Evolutionary conservation across 2,329 filamentous ascomycete genomes (phyloP).

Genomic region (Aotearoamyces nothofagi): DNA sequence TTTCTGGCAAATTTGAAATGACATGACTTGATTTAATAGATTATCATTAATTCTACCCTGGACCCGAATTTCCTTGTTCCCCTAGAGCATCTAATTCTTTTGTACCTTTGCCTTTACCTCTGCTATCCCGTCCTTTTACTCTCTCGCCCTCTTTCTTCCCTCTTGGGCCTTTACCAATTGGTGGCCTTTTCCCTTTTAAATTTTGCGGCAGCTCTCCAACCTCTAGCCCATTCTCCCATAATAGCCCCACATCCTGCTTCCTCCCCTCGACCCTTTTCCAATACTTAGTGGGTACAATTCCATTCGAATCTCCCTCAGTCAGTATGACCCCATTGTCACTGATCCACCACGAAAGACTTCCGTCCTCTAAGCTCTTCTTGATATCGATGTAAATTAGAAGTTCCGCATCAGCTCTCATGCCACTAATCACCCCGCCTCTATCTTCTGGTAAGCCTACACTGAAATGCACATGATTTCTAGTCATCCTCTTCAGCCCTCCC

Average conservation of each 20-base stretch:
- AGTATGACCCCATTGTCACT: slow-evolving; percentile 68
- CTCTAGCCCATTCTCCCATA: slow-evolving; percentile 58
- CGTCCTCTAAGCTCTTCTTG: slow-evolving; percentile 43
- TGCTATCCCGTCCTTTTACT: not conserved
- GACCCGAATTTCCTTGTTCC: too few species aligned
- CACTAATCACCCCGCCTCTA: slow-evolving; percentile 44
- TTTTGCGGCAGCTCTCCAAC: slow-evolving; percentile 49
- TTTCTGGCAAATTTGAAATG: too few species aligned
- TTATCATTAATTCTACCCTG: too few species aligned
- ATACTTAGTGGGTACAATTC: slow-evolving; percentile 47
- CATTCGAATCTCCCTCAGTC: slow-evolving; percentile 42
- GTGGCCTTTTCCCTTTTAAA: slow-evolving; percentile 34
- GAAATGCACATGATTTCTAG: slow-evolving; percentile 80
- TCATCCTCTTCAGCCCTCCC: slow-evolving; percentile 71
- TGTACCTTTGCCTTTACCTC: not conserved
- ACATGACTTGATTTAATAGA: too few species aligned
- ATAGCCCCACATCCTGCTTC: slow-evolving; percentile 39
- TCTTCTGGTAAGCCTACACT: slow-evolving; percentile 50
- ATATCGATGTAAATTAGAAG: slow-evolving; percentile 68
- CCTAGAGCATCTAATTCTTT: slow-evolving; percentile 1
- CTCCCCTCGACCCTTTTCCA: slow-evolving; percentile 58
- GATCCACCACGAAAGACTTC: slow-evolving; percentile 55
- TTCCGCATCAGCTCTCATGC: slow-evolving; percentile 67
- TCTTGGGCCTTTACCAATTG: slow-evolving; percentile 23
- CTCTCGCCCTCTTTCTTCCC: slow-evolving; percentile 11